Evolutionary conservation across 441 rosid species (phyloP).

Genomic region (Populus hybrid): DNA sequence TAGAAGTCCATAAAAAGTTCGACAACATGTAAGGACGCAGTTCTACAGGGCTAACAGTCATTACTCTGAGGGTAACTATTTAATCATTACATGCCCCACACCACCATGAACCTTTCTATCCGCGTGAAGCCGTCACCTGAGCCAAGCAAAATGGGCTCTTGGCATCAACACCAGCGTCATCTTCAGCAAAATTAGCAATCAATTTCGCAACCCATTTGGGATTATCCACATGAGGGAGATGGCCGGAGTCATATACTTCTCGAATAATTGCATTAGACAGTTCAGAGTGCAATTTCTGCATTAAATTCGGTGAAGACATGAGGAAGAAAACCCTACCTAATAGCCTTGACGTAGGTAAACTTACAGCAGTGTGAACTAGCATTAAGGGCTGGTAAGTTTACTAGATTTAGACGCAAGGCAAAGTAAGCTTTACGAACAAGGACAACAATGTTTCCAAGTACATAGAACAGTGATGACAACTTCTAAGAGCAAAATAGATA

Average conservation of each 20-base stretch:
- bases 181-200: constrained; percentile 44
- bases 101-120: neutral
- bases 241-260: constrained; percentile 76
- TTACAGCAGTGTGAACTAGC: neutral
- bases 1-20: neutral
- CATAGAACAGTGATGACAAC: neutral
- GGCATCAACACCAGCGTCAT: neutral
- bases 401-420: neutral
- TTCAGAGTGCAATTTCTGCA: constrained; percentile 68
- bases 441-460: neutral
- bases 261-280: constrained; percentile 54
- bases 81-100: neutral
- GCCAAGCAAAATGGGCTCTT: neutral
- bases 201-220: constrained; percentile 52
- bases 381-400: neutral
- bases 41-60: neutral
- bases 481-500: neutral
- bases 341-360: neutral
- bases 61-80: neutral
- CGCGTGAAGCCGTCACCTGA: neutral
- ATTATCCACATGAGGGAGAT: constrained; percentile 80
- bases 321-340: neutral
- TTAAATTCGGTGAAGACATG: neutral
- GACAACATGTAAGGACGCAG: neutral
- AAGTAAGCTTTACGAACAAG: neutral